Evolutionary conservation across 1,284 basidiomycete genomes (phyloP).

Genomic region (Puccinia horiana): DNA sequence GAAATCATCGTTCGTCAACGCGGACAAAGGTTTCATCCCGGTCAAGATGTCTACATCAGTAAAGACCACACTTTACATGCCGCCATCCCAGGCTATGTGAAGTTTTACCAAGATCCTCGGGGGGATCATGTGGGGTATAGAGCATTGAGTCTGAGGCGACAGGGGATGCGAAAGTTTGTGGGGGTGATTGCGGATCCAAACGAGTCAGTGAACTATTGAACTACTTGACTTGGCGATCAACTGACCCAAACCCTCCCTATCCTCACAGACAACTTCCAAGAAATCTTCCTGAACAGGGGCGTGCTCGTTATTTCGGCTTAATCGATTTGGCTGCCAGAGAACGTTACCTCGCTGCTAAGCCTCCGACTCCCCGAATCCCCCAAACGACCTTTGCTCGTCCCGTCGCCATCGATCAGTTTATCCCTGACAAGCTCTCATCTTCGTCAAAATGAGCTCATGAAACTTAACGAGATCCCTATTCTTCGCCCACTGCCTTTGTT

Average conservation of each 20-base stretch:
- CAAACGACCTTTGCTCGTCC: slow-evolving; percentile 30
- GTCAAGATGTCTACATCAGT: slow-evolving; percentile 82
- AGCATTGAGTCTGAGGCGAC: slow-evolving; percentile 40
- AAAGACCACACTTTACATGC: slow-evolving; percentile 90
- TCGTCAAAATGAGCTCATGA: no score
- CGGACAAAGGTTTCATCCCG: slow-evolving; percentile 83
- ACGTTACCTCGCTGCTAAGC: not conserved
- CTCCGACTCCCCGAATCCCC: slow-evolving; percentile 15
- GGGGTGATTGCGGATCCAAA: slow-evolving; percentile 31
- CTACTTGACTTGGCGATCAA: not conserved
- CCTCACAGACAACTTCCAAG: slow-evolving; percentile 27
- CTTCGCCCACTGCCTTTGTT: no score
- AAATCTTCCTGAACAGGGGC: slow-evolving; percentile 29
- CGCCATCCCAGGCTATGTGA: slow-evolving; percentile 80
- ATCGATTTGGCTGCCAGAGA: slow-evolving; percentile 41
- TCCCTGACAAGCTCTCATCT: not conserved
- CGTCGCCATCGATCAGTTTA: slow-evolving; percentile 18
- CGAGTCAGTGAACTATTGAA: slow-evolving; percentile 8
- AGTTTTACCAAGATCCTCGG: slow-evolving; percentile 69
- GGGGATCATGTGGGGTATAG: slow-evolving; percentile 42
- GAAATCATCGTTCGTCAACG: slow-evolving; percentile 91
- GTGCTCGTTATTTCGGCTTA: slow-evolving; percentile 41
- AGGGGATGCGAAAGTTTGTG: slow-evolving; percentile 47
- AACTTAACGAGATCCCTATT: no score
- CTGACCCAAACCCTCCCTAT: not conserved